These are phyloP conservation scores for Trichosporon faecale DNA, from an alignment of 1,284 basidiomycete genomes.

Conservation along the genomic window DNA sequence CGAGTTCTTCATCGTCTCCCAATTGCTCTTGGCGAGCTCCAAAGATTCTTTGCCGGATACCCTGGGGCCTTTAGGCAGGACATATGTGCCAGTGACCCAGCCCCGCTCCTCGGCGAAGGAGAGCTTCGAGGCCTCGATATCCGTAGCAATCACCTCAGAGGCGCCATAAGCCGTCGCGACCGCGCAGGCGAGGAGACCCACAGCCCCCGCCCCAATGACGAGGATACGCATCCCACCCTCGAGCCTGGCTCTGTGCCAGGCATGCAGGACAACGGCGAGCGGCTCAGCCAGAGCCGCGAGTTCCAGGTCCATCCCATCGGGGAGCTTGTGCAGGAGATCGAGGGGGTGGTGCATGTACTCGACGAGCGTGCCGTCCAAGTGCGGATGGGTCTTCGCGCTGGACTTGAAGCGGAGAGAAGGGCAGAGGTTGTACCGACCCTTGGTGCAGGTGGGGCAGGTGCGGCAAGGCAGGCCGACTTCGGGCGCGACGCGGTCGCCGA, in stretches of 20 bases:
- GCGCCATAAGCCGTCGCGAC: constrained; percentile 72
- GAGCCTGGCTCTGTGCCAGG: constrained; percentile 66
- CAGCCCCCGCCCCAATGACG: constrained; percentile 86
- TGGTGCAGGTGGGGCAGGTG: constrained; percentile 55
- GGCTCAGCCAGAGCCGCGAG: constrained; percentile 86
- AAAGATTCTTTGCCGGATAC: constrained; percentile 63
- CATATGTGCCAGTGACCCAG: constrained; percentile 71
- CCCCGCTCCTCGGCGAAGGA: constrained; percentile 69
- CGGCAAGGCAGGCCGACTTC: constrained; percentile 89
- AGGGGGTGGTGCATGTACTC: constrained; percentile 83
- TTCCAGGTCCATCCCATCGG: constrained; percentile 69
- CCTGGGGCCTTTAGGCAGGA: constrained; percentile 58
- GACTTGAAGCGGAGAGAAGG: constrained; percentile 77
- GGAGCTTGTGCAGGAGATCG: constrained; percentile 80
- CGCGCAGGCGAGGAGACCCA: constrained; percentile 81
- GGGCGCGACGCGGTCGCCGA: constrained; percentile 88
- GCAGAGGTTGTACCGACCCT: constrained; percentile 93
- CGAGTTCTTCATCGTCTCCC: constrained; percentile 46
- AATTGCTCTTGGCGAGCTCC: constrained; percentile 64
- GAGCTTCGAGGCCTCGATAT: constrained; percentile 77
- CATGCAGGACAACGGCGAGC: constrained; percentile 83
- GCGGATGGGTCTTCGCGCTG: constrained; percentile 86
- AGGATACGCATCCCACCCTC: constrained; percentile 66
- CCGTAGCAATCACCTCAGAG: constrained; percentile 69
- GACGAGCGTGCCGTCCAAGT: constrained; percentile 87